A percentile compares a stretch with the other conserved stretches of the same genome.
Conservation (phyloP, 805 yeast species). For the Candida anglica region DNA sequence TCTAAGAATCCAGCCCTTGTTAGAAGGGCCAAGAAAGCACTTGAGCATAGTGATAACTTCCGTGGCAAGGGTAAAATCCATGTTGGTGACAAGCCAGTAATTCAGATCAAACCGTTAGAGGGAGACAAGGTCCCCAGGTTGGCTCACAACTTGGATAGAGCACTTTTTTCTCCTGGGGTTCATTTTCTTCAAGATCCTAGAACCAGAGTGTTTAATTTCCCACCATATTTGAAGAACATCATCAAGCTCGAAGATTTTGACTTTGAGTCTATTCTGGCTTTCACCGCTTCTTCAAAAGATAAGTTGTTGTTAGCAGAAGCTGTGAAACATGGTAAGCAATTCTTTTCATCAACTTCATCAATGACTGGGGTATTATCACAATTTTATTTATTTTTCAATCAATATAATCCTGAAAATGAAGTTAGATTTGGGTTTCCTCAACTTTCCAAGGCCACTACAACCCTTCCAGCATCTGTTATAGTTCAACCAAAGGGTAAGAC, state of each 20-base stretch:
- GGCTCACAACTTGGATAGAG: constrained; percentile 64
- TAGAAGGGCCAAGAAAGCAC: background rate
- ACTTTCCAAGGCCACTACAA: constrained; percentile 41
- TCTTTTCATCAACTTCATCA: constrained; percentile 81
- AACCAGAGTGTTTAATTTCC: constrained; percentile 67
- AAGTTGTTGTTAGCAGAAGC: constrained; percentile 47
- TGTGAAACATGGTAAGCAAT: constrained; percentile 29
- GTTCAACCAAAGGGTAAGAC: constrained; percentile 44
- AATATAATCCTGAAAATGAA: constrained; percentile 17
- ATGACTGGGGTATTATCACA: constrained; percentile 76
- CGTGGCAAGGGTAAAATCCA: background rate
- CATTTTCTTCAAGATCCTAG: constrained; percentile 78
- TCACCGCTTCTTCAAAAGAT: constrained; percentile 70
- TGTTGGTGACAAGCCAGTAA: background rate
- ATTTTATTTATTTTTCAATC: constrained; percentile 65
- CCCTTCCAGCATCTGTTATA: constrained; percentile 45
- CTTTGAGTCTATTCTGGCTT: constrained; percentile 51
- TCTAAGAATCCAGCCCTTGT: background rate
- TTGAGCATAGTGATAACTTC: background rate
- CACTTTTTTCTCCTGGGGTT: constrained; percentile 76
- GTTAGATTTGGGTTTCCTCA: constrained; percentile 35
- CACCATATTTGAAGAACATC: constrained; percentile 54
- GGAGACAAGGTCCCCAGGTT: constrained; percentile 47
- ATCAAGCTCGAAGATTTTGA: constrained; percentile 65
- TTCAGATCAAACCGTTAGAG: constrained; percentile 10